Evolutionary conservation across 352 stramenopile genomes (phyloP).

Genomic region (Phytophthora boehmeriae): DNA sequence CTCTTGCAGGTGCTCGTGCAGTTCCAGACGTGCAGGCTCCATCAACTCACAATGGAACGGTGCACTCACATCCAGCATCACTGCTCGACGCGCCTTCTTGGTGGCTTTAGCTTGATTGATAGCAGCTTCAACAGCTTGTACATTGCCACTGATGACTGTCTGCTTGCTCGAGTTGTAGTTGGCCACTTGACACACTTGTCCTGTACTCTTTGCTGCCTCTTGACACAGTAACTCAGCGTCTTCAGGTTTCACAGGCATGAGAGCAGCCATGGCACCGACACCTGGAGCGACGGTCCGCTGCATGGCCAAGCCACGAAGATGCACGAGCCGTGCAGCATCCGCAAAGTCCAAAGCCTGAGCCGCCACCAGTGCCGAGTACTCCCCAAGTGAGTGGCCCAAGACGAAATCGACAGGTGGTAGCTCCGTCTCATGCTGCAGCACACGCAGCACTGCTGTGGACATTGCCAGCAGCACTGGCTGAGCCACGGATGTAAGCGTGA

Average conservation of each 20-base stretch:
- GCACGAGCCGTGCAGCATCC: slow-evolving; percentile 71
- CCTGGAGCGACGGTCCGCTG: slow-evolving; percentile 59
- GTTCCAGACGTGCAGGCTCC: slow-evolving; percentile 58
- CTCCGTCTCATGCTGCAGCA: slow-evolving; percentile 68
- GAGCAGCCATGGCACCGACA: slow-evolving; percentile 74
- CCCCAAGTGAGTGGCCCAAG: slow-evolving; percentile 84
- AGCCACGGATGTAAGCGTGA: slow-evolving; percentile 76
- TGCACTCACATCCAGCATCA: slow-evolving; percentile 80
- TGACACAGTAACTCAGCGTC: slow-evolving; percentile 66
- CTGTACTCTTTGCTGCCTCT: slow-evolving; percentile 36
- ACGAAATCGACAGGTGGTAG: slow-evolving; percentile 50
- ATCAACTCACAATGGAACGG: slow-evolving; percentile 88
- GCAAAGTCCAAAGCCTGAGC: slow-evolving; percentile 66
- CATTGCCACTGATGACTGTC: slow-evolving; percentile 81
- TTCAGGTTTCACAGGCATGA: slow-evolving; percentile 63
- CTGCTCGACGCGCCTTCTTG: slow-evolving; percentile 73
- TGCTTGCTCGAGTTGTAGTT: slow-evolving; percentile 92
- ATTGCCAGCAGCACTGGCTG: slow-evolving; percentile 84
- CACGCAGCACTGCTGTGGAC: slow-evolving; percentile 74
- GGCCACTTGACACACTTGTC: slow-evolving; percentile 72
- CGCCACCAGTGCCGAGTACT: slow-evolving; percentile 87
- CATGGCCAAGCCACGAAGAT: slow-evolving; percentile 75
- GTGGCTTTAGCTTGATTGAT: slow-evolving; percentile 65
- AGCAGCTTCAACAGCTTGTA: slow-evolving; percentile 50
- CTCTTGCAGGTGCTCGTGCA: slow-evolving; percentile 47